These are phyloP conservation scores for Fraxinus baroniana DNA, from an alignment of 305 asterid species.

Conservation along the genomic window DNA sequence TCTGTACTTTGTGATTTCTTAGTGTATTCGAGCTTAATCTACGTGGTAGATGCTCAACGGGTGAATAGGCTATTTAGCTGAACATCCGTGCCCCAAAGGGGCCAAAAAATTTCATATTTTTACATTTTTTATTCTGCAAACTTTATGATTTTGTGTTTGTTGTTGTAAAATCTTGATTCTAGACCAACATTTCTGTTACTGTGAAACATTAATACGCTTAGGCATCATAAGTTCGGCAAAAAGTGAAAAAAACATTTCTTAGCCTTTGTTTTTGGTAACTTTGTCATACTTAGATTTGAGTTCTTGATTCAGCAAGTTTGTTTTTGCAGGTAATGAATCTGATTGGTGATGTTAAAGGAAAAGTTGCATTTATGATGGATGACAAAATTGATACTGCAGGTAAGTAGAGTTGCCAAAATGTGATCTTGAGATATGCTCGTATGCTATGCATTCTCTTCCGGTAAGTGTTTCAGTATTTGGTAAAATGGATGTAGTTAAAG, in stretches of 20 bases:
- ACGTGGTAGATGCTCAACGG: too few relatives aligned
- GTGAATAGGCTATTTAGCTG: too few relatives aligned
- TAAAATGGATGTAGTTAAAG: not conserved
- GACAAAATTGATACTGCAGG: slow-evolving; percentile 96
- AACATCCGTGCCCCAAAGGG: too few relatives aligned
- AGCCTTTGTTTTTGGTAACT: not conserved
- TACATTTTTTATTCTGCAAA: too few relatives aligned
- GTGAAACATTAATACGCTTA: not conserved
- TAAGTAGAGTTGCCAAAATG: slow-evolving; percentile 26
- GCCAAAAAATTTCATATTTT: too few relatives aligned
- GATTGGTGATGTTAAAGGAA: slow-evolving; percentile 86
- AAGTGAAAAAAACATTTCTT: slow-evolving; percentile 2
- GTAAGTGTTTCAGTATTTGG: not conserved
- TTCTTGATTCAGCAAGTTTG: slow-evolving; percentile 8
- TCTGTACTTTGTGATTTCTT: too few relatives aligned
- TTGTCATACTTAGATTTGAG: not conserved
- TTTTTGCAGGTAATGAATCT: slow-evolving; percentile 73
- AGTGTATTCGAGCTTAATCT: too few relatives aligned
- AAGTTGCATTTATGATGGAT: slow-evolving; percentile 86
- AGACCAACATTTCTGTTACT: not conserved
- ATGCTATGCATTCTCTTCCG: not conserved
- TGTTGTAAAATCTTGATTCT: too few relatives aligned
- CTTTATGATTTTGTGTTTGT: too few relatives aligned
- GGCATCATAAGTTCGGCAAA: not conserved
- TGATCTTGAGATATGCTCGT: not conserved